Percentiles rank a stretch among this genome's conserved stretches.
Conservation (phyloP, 163 green algal genomes). For the Scenedesmus sp. region DNA sequence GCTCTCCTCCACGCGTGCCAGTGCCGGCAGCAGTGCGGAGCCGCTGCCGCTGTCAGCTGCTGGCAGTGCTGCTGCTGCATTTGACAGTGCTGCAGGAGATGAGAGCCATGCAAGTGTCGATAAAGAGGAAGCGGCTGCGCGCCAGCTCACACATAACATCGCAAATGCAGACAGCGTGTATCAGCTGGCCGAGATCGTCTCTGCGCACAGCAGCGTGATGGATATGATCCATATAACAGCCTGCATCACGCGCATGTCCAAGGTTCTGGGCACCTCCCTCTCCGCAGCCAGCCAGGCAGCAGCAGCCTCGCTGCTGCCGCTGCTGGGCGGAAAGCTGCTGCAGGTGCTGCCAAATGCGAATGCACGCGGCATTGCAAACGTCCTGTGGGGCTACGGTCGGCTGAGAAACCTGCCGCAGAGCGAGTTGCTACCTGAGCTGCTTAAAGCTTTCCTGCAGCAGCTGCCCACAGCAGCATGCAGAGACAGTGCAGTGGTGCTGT, state of each 20-base stretch:
- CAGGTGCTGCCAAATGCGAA: slow-evolving; percentile 38
- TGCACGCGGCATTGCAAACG: slow-evolving; percentile 45
- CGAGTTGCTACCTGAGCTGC: slow-evolving; percentile 15
- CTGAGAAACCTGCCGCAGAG: slow-evolving; percentile 38
- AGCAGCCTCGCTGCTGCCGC: slow-evolving; percentile 32
- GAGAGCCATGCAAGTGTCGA: not conserved
- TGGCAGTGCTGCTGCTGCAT: not conserved
- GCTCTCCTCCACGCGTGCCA: too few relatives aligned
- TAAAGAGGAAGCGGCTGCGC: slow-evolving; percentile 43
- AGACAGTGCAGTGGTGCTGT: slow-evolving; percentile 51
- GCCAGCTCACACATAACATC: slow-evolving; percentile 51
- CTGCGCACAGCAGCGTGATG: slow-evolving; percentile 33
- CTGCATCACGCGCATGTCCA: slow-evolving; percentile 50
- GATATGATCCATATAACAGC: slow-evolving; percentile 54
- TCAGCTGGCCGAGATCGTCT: slow-evolving; percentile 44
- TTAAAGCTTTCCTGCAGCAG: slow-evolving; percentile 24
- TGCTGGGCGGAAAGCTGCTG: slow-evolving; percentile 40
- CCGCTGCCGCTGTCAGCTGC: not conserved
- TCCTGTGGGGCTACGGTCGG: slow-evolving; percentile 52
- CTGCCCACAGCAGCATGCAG: slow-evolving; percentile 28
- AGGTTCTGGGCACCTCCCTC: slow-evolving; percentile 35
- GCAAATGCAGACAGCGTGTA: slow-evolving; percentile 31
- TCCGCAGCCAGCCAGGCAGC: not conserved
- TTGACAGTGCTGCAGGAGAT: not conserved
- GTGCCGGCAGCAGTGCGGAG: not conserved